A percentile compares a stretch with the other conserved stretches of the same genome.
Conservation (phyloP, 257 asterid genomes). For the Fraxinus anomala region DNA sequence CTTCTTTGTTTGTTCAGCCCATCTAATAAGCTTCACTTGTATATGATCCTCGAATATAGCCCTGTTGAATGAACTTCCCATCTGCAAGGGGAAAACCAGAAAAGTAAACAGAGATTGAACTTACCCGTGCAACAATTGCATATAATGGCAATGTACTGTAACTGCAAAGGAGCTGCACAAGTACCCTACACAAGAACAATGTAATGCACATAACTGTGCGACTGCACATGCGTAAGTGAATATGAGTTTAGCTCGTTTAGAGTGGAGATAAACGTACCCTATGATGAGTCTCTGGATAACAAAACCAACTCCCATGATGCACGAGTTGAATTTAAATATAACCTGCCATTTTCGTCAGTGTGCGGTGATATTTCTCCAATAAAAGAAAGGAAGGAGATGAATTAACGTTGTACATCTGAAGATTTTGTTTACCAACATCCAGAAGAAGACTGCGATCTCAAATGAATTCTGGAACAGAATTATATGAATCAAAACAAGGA, state of each 20-base stretch:
- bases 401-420: not conserved
- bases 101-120: not conserved
- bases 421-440: slow-evolving; percentile 44
- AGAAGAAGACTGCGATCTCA: slow-evolving; percentile 61
- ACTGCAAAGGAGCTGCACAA: slow-evolving; percentile 75
- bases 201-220: not conserved
- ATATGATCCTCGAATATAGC: slow-evolving; percentile 57
- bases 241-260: no score
- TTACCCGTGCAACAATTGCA: slow-evolving; percentile 74
- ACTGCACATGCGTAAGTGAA: not conserved
- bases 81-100: slow-evolving; percentile 32
- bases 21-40: slow-evolving; percentile 52
- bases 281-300: slow-evolving; percentile 58
- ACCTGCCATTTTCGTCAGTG: slow-evolving; percentile 32
- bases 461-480: slow-evolving; percentile 63
- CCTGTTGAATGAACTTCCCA: slow-evolving; percentile 71
- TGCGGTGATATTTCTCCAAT: not conserved
- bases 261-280: slow-evolving; percentile 45
- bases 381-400: not conserved
- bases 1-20: slow-evolving; percentile 63
- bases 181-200: slow-evolving; percentile 39
- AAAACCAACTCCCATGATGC: slow-evolving; percentile 68
- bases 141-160: slow-evolving; percentile 78
- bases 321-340: slow-evolving; percentile 52
- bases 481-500: slow-evolving; percentile 46